These are phyloP conservation scores for Erodium moschatum DNA, from an alignment of 441 rosid species.

Conservation along the genomic window DNA sequence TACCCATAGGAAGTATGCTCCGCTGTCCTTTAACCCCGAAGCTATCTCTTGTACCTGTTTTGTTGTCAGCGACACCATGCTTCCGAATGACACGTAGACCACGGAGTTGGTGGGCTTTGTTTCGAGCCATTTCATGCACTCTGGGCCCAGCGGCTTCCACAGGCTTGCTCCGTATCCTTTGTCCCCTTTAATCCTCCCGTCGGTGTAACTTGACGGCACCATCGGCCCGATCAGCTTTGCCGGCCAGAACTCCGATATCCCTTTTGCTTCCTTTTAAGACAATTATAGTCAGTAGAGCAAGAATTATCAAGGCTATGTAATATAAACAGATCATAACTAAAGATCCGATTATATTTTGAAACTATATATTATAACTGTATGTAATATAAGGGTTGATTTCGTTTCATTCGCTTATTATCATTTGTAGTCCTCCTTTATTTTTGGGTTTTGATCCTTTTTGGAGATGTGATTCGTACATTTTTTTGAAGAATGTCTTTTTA, in stretches of 20 bases:
- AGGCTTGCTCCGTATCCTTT: slow-evolving; percentile 51
- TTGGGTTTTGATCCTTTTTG: too few relatives aligned
- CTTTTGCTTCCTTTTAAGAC: slow-evolving; percentile 31
- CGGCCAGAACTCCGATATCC: slow-evolving; percentile 39
- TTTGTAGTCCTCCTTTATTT: too few relatives aligned
- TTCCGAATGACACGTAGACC: slow-evolving; percentile 44
- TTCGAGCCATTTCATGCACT: slow-evolving; percentile 53
- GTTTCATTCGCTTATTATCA: too few relatives aligned
- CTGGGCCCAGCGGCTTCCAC: slow-evolving; percentile 44
- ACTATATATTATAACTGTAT: too few relatives aligned
- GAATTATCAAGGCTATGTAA: too few relatives aligned
- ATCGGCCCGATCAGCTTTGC: slow-evolving; percentile 62
- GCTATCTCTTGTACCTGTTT: slow-evolving; percentile 29
- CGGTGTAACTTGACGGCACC: slow-evolving; percentile 60
- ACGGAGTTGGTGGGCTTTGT: slow-evolving; percentile 36
- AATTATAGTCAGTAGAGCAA: not conserved
- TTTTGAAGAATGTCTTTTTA: too few relatives aligned
- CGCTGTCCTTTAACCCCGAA: slow-evolving; percentile 30
- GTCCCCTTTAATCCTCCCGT: slow-evolving; percentile 38
- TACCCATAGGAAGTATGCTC: slow-evolving; percentile 39
- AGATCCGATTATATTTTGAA: too few relatives aligned
- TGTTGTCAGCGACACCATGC: slow-evolving; percentile 36
- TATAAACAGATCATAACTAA: too few relatives aligned
- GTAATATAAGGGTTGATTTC: too few relatives aligned
- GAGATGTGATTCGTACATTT: too few relatives aligned